Evolutionary conservation across 306 rosid genomes (phyloP).

Genomic region (Malus fusca): DNA sequence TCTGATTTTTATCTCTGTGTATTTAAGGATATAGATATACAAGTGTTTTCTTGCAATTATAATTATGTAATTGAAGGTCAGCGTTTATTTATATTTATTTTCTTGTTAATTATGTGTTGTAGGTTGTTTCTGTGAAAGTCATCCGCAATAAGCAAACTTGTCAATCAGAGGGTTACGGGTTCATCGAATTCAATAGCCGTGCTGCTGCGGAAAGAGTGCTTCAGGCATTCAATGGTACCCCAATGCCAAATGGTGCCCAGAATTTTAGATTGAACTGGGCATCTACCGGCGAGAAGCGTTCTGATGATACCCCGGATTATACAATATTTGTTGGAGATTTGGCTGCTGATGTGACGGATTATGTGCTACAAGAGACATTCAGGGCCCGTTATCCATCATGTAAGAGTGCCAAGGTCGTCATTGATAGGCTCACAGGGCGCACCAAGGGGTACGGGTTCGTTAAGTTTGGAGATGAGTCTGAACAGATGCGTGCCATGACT

Average conservation of each 20-base stretch:
- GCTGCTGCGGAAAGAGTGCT: conserved; percentile 75
- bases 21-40: not conserved
- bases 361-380: conserved; percentile 60
- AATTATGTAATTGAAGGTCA: not conserved
- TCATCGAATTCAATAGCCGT: conserved; percentile 66
- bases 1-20: not conserved
- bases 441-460: conserved; percentile 94
- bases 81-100: not conserved
- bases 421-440: conserved; percentile 83
- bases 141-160: conserved; percentile 81
- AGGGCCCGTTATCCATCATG: conserved; percentile 47
- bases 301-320: conserved; percentile 77
- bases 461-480: conserved; percentile 76
- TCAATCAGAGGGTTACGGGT: conserved; percentile 87
- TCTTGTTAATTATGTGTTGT: conserved; percentile 9
- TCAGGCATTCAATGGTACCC: conserved; percentile 60
- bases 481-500: conserved; percentile 74
- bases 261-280: conserved; percentile 94
- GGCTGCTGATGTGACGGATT: conserved; percentile 88
- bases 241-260: conserved; percentile 85
- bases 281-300: conserved; percentile 73
- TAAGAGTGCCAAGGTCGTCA: conserved; percentile 92
- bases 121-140: conserved; percentile 67
- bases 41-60: not conserved
- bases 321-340: conserved; percentile 95